Evolutionary conservation across 1,284 basidiomycete genomes (phyloP).

Genomic region (Naganishia albida): DNA sequence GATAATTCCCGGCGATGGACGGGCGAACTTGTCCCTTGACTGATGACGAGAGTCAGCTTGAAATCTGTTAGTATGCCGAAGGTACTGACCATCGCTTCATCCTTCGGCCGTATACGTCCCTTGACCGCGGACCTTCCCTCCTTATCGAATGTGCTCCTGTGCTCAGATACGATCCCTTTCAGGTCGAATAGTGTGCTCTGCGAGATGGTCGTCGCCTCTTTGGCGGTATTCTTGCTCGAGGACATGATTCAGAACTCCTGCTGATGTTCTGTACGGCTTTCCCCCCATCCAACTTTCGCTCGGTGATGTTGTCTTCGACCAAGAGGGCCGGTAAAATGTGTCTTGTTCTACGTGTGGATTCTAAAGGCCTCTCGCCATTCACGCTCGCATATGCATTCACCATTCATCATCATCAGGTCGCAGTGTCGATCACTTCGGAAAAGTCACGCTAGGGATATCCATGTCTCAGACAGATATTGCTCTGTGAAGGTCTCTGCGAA

Average conservation of each 20-base stretch:
- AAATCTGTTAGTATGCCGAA: not conserved
- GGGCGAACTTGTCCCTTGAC: slow-evolving; percentile 42
- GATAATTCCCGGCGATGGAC: slow-evolving; percentile 50
- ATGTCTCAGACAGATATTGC: slow-evolving; percentile 10
- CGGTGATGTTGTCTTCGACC: too few species aligned
- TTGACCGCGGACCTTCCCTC: slow-evolving; percentile 48
- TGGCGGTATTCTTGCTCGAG: not conserved
- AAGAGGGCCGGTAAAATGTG: too few species aligned
- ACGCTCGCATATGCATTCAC: too few species aligned
- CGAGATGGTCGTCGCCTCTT: slow-evolving; percentile 36
- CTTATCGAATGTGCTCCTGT: slow-evolving; percentile 49
- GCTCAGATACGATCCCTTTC: slow-evolving; percentile 52
- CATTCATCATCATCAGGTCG: too few species aligned
- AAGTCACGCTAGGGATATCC: slow-evolving; percentile 17
- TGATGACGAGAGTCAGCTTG: not conserved
- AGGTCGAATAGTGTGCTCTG: slow-evolving; percentile 49
- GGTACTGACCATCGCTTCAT: slow-evolving; percentile 22
- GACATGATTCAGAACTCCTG: not conserved
- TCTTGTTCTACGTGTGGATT: too few species aligned
- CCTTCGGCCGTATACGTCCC: slow-evolving; percentile 35
- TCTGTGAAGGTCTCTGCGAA: too few species aligned
- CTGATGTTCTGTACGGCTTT: not conserved
- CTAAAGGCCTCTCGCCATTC: too few species aligned
- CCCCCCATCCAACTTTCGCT: too few species aligned
- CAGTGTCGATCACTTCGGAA: slow-evolving; percentile 8